phyloP scores from a whole-genome alignment of 345 rosid genomes.

The Pseudoturritis turrita region DNA sequence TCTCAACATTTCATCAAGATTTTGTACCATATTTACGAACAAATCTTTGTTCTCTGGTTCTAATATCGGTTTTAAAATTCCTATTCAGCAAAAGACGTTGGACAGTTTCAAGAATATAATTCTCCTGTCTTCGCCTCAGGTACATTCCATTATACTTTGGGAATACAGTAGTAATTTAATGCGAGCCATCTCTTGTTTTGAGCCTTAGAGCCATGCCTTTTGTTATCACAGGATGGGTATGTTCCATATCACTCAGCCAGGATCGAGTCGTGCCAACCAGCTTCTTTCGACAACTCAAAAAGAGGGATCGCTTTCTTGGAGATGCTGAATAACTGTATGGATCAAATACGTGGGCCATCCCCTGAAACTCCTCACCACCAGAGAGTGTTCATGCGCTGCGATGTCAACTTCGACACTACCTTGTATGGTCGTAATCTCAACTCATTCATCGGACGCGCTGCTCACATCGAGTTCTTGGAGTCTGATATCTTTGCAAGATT shows the following conservation, averaged over 20 bases:
- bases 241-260: constrained; percentile 97
- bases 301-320: constrained; percentile 74
- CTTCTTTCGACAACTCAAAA: constrained; percentile 73
- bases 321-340: constrained; percentile 91
- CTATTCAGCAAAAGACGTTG: constrained; percentile 81
- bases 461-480: constrained; percentile 96
- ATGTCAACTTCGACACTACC: constrained; percentile 85
- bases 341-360: constrained; percentile 78
- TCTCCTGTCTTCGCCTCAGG: constrained; percentile 96
- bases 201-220: not conserved
- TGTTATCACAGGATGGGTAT: constrained; percentile 75
- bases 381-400: constrained; percentile 89
- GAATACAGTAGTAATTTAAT: not conserved
- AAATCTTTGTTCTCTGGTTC: not conserved
- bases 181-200: too few relatives aligned
- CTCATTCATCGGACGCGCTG: constrained; percentile 86
- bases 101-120: constrained; percentile 72
- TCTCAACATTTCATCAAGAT: not conserved
- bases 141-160: constrained; percentile 21
- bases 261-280: constrained; percentile 79
- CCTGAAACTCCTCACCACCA: constrained; percentile 31
- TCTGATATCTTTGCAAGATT: constrained; percentile 78
- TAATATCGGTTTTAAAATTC: not conserved
- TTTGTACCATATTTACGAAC: not conserved
- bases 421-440: constrained; percentile 76